These are phyloP conservation scores for Curvularia lunata DNA, from an alignment of 2,329 filamentous ascomycete genomes.

Conservation along the genomic window DNA sequence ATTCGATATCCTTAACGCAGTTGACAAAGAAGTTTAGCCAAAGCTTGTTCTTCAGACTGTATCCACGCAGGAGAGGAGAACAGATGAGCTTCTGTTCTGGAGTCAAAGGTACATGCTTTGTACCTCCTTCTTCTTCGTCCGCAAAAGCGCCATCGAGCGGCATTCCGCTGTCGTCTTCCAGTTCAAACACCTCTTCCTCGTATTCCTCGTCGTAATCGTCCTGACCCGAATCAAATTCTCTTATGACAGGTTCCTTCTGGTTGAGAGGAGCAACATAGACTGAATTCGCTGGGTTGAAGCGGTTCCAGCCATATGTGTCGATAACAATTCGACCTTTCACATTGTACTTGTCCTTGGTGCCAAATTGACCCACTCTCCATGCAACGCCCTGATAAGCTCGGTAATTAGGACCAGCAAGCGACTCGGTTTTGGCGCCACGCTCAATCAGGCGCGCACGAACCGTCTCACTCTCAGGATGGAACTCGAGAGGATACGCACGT, in stretches of 20 bases:
- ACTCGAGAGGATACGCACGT: conserved; percentile 53
- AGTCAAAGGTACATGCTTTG: conserved; percentile 21
- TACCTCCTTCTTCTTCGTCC: conserved; percentile 25
- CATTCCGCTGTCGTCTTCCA: conserved; percentile 19
- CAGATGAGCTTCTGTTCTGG: conserved; percentile 45
- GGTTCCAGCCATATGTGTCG: conserved; percentile 60
- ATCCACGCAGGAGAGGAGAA: conserved; percentile 53
- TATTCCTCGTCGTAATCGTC: conserved; percentile 6
- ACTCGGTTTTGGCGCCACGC: conserved; percentile 56
- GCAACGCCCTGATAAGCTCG: conserved; percentile 57
- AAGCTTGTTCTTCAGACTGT: conserved; percentile 34
- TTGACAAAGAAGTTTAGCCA: conserved; percentile 47
- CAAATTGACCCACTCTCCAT: conserved; percentile 47
- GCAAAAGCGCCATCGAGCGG: conserved; percentile 25
- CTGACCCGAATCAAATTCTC: not conserved
- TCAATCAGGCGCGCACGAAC: conserved; percentile 52
- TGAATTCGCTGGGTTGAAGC: conserved; percentile 54
- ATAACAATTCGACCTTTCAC: conserved; percentile 60
- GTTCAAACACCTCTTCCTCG: not conserved
- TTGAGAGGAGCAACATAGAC: conserved; percentile 49
- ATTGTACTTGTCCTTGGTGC: conserved; percentile 50
- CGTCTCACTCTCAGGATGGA: conserved; percentile 50
- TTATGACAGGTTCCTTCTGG: conserved; percentile 32
- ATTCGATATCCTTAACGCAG: conserved; percentile 52
- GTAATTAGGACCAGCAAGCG: conserved; percentile 58